Evolutionary conservation across 805 yeast species (phyloP).

Genomic region (Candida maltosa): DNA sequence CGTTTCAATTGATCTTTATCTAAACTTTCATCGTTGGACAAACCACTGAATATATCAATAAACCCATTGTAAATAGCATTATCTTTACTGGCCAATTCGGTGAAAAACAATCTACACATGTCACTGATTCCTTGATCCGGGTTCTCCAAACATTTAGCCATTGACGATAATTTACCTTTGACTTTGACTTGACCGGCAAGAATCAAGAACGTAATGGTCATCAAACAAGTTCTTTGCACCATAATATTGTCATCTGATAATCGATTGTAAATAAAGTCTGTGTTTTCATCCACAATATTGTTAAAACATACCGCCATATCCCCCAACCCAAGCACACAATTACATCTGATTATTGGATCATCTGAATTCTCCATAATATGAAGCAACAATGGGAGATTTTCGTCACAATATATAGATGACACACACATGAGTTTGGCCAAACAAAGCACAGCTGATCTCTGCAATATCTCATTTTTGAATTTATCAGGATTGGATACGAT

Average conservation of each 20-base stretch:
- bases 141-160: constrained; percentile 95
- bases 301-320: constrained; percentile 99
- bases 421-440: constrained; percentile 92
- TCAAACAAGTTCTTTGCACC: constrained; percentile 94
- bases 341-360: constrained; percentile 83
- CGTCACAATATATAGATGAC: constrained; percentile 84
- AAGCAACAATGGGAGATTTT: constrained; percentile 67
- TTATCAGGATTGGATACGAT: constrained; percentile 67
- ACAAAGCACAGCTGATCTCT: constrained; percentile 80
- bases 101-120: constrained; percentile 85
- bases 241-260: constrained; percentile 79
- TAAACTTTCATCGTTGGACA: constrained; percentile 64
- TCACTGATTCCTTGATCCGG: constrained; percentile 85
- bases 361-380: constrained; percentile 80
- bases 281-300: constrained; percentile 87
- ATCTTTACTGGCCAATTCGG: constrained; percentile 92
- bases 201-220: constrained; percentile 94
- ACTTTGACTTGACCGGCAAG: constrained; percentile 98
- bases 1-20: constrained; percentile 67
- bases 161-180: constrained; percentile 91
- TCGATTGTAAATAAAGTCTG: constrained; percentile 80
- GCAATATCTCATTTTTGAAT: constrained; percentile 59
- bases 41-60: constrained; percentile 90
- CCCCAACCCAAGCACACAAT: constrained; percentile 88
- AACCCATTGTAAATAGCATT: constrained; percentile 96